Percentiles rank a stretch among this genome's conserved stretches.
These are phyloP conservation scores for Metahyphopichia silvanorum DNA, from an alignment of 805 yeast genomes.

Conservation along the genomic window DNA sequence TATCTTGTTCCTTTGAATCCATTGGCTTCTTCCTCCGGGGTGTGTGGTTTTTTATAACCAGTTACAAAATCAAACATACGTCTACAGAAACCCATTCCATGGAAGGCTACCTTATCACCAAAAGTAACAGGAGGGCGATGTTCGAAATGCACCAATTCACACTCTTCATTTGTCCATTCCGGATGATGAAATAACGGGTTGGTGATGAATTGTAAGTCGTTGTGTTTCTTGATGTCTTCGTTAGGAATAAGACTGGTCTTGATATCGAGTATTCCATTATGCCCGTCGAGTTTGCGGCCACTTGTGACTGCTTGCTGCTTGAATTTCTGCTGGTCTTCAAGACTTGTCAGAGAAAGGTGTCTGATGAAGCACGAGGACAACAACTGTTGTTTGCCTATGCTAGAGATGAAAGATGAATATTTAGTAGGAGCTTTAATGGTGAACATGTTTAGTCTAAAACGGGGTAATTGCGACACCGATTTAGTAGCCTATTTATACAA, in stretches of 20 bases:
- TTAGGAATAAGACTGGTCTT: constrained; percentile 21
- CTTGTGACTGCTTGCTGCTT: too few relatives aligned
- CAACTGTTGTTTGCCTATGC: too few relatives aligned
- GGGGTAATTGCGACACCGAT: too few relatives aligned
- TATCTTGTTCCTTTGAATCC: constrained; percentile 38
- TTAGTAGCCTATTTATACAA: too few relatives aligned
- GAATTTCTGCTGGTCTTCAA: too few relatives aligned
- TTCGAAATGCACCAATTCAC: constrained; percentile 39
- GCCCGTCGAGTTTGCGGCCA: too few relatives aligned
- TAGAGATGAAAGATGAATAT: too few relatives aligned
- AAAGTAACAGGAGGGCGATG: constrained; percentile 49
- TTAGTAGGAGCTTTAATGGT: too few relatives aligned
- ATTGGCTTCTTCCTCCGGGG: constrained; percentile 19
- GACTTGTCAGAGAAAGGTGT: too few relatives aligned
- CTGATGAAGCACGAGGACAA: too few relatives aligned
- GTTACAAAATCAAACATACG: constrained; percentile 57
- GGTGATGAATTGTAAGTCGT: constrained; percentile 34
- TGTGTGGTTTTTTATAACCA: constrained; percentile 59
- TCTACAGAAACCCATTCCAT: constrained; percentile 44
- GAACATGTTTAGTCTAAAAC: too few relatives aligned
- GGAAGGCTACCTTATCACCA: constrained; percentile 52
- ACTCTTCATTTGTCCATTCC: constrained; percentile 23
- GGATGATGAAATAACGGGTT: constrained; percentile 41
- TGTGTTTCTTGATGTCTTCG: constrained; percentile 17
- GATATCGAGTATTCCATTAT: too few relatives aligned